Percentiles rank a stretch among this genome's conserved stretches.
These are phyloP conservation scores for Cardiospermum halicacabum DNA, from an alignment of 345 rosid genomes.

Conservation along the genomic window DNA sequence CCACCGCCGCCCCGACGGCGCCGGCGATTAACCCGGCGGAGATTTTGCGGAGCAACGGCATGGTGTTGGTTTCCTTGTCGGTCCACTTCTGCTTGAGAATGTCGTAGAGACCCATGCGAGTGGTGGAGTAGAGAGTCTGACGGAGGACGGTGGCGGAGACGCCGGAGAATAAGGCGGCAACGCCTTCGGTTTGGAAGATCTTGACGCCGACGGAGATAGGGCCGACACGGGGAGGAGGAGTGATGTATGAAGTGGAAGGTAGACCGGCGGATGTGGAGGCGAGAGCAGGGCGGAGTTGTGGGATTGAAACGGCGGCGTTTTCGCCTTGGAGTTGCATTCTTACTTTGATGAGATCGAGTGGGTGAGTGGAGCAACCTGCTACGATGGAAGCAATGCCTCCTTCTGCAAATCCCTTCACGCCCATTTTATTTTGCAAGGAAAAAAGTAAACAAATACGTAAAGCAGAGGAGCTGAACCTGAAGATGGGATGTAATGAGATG, in stretches of 20 bases:
- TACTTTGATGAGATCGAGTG: constrained; percentile 81
- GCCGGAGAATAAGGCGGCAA: constrained; percentile 59
- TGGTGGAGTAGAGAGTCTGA: constrained; percentile 75
- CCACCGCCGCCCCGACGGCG: constrained; percentile 67
- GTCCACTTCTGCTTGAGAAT: constrained; percentile 62
- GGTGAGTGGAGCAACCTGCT: constrained; percentile 82
- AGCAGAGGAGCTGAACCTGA: too few species aligned
- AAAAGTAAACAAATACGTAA: too few species aligned
- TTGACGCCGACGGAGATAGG: constrained; percentile 55
- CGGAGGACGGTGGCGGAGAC: constrained; percentile 86
- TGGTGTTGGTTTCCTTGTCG: constrained; percentile 40
- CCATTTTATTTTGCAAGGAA: constrained; percentile 32
- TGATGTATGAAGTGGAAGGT: constrained; percentile 22
- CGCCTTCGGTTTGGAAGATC: constrained; percentile 57
- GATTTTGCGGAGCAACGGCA: constrained; percentile 55
- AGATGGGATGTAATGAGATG: too few species aligned
- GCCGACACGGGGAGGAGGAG: constrained; percentile 32
- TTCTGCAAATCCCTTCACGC: constrained; percentile 70
- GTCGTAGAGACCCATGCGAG: constrained; percentile 89
- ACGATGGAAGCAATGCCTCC: constrained; percentile 73
- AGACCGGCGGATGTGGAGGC: constrained; percentile 38
- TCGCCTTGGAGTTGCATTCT: constrained; percentile 88
- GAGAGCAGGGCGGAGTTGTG: constrained; percentile 42
- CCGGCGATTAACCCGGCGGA: constrained; percentile 61
- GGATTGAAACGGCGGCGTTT: constrained; percentile 23